Base-by-base conservation (phyloP, 352 stramenopile species). In the Phytophthora megakarya region DNA sequence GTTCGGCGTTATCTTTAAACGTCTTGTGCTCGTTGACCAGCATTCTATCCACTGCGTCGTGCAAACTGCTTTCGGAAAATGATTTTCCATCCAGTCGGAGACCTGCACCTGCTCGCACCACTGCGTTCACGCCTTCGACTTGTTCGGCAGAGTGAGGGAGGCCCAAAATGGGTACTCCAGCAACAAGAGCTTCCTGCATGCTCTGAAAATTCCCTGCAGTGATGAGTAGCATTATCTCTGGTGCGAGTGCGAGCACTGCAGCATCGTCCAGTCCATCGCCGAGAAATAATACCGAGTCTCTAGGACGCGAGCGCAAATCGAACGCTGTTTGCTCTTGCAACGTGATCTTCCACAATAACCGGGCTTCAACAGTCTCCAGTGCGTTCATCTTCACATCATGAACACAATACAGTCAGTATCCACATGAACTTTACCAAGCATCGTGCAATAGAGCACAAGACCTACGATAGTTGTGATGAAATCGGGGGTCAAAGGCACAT, bases 81-180 rank as follows among this genome's bases (percentile, higher is more conserved):
- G 67, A 60, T 19, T 62, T 48, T 10, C 45, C 56, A 25, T 81
- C 69, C 22, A 93, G 52, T 48, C 59, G 56, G 5, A 81, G 50
- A 1, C 81, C 86, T 3, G 81, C 78, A 19, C 84, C 84, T 0
- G 73, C 79, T 25, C 84, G 80, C 30, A 77, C 72, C 13, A 89
- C 72, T 12, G 76, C 64, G 46, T 92, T 84, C 33, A 92, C 68
- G 6, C 71, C 76, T 73, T 95, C 87, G 32, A 76, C 54, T 79
- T 95, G 84, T 52, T 95, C 86, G 1, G 87, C 85, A 0, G 84
- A 86, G 52, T 89, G 80, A 4, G 85, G 85, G n/a, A 94, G 56
- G 13, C 75, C 82, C 16, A 94, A 70, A 25, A 95, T 72, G 15
- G 87, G 85, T 4, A 86, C 68, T 5, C 85, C 83, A 6, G 68